phyloP scores from a whole-genome alignment of 257 asterid species.

The Solanum ossicruentum region DNA sequence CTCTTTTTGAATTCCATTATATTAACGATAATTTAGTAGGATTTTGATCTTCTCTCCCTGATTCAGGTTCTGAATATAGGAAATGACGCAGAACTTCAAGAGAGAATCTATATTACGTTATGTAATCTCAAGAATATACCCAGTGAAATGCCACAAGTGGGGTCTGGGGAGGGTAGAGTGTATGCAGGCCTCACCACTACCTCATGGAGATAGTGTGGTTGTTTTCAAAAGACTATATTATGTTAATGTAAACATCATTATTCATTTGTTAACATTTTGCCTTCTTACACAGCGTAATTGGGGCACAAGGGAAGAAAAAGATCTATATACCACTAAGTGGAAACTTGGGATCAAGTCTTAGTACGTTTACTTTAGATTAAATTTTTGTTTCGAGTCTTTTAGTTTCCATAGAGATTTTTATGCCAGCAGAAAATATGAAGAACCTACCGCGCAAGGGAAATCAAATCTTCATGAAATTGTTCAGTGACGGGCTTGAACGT shows the following conservation, averaged over 20 bases:
- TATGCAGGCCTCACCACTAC: too few relatives aligned
- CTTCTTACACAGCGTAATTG: background rate
- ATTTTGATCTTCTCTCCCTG: too few relatives aligned
- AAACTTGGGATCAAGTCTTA: background rate
- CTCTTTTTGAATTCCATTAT: background rate
- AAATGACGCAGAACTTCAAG: background rate
- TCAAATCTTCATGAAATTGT: background rate
- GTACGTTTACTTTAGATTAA: background rate
- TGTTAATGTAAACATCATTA: background rate
- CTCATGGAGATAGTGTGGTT: too few relatives aligned
- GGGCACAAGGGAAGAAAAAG: background rate
- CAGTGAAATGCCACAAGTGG: too few relatives aligned
- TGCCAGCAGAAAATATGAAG: background rate
- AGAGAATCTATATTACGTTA: background rate
- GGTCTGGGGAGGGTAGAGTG: too few relatives aligned
- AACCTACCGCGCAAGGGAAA: background rate
- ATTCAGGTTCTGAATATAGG: background rate
- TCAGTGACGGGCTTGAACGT: background rate
- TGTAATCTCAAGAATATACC: background rate
- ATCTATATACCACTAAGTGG: background rate
- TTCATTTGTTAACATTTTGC: background rate
- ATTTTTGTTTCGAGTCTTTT: background rate
- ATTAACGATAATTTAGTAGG: background rate
- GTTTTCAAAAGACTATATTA: background rate
- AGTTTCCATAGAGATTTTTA: background rate